These are phyloP conservation scores for Ogataea ramenticola DNA, from an alignment of 805 yeast species.

Conservation along the genomic window DNA sequence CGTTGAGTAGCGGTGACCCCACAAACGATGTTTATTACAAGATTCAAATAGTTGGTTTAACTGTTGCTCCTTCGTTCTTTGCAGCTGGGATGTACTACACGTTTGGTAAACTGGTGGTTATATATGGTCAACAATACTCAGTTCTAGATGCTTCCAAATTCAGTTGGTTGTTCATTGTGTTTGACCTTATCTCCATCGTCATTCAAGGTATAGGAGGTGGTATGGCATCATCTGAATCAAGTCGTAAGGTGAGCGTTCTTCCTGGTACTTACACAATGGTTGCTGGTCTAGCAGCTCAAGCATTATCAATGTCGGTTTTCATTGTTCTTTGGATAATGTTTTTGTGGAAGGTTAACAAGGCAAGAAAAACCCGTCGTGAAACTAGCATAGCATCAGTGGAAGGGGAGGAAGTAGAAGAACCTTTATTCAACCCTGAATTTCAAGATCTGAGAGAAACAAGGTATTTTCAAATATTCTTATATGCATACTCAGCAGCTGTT, in stretches of 20 bases:
- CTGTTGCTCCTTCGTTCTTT: constrained; percentile 69
- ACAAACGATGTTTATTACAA: constrained; percentile 32
- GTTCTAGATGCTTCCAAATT: constrained; percentile 42
- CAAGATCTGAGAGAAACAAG: constrained; percentile 21
- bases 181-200: constrained; percentile 53
- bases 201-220: constrained; percentile 74
- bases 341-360: not conserved
- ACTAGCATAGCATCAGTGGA: constrained; percentile 16
- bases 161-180: constrained; percentile 50
- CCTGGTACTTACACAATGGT: constrained; percentile 58
- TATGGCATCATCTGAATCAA: constrained; percentile 41
- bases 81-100: constrained; percentile 73
- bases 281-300: constrained; percentile 71
- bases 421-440: constrained; percentile 13
- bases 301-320: constrained; percentile 55
- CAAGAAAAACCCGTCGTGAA: constrained; percentile 14
- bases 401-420: constrained; percentile 29
- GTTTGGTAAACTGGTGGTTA: constrained; percentile 51
- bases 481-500: constrained; percentile 36
- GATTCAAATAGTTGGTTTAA: constrained; percentile 54
- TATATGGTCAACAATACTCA: constrained; percentile 50
- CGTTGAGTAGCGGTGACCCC: constrained; percentile 20
- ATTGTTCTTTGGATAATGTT: constrained; percentile 12
- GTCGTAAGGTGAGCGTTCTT: constrained; percentile 19
- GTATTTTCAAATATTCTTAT: constrained; percentile 35